A percentile compares a stretch with the other conserved stretches of the same genome.
Evolutionary conservation across 345 rosid species (phyloP).

Genomic region (Euphorbia peplus): DNA sequence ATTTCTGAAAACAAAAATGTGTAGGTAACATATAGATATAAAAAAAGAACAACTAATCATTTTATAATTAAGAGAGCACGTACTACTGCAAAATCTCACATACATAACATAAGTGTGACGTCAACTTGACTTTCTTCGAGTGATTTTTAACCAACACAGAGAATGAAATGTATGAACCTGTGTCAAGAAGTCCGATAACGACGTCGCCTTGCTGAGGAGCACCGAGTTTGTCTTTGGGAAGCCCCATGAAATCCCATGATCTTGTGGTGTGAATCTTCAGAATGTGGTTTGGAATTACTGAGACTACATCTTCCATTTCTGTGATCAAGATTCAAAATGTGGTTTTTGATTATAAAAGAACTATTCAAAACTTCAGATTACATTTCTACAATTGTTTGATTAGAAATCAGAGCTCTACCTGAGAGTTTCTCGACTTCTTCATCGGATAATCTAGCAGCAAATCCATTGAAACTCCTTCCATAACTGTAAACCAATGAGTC

Average conservation of each 20-base stretch:
- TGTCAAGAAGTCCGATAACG: slow-evolving; percentile 27
- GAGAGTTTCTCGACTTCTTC: slow-evolving; percentile 35
- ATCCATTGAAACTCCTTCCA: slow-evolving; percentile 39
- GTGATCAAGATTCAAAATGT: background rate
- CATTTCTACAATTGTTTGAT: too few relatives aligned
- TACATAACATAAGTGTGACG: background rate
- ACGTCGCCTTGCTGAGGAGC: slow-evolving; percentile 20
- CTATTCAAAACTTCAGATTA: background rate
- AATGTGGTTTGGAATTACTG: slow-evolving; percentile 24
- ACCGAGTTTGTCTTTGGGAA: slow-evolving; percentile 8
- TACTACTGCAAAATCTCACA: too few relatives aligned
- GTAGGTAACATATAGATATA: too few relatives aligned
- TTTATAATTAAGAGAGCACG: too few relatives aligned
- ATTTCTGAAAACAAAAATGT: too few relatives aligned
- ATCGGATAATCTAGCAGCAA: slow-evolving; percentile 42
- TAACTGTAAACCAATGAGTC: slow-evolving; percentile 38
- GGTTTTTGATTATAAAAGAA: background rate
- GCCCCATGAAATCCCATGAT: slow-evolving; percentile 32
- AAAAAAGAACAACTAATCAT: too few relatives aligned
- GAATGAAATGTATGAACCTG: slow-evolving; percentile 11
- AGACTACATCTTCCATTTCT: slow-evolving; percentile 30
- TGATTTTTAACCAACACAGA: background rate
- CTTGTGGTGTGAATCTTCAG: slow-evolving; percentile 34
- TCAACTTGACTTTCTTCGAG: background rate
- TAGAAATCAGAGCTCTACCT: slow-evolving; percentile 26